A percentile compares a stretch with the other conserved stretches of the same genome.
Conservation (phyloP, 1,139 yeast species). For the Lodderomyces orthopsilosis region DNA sequence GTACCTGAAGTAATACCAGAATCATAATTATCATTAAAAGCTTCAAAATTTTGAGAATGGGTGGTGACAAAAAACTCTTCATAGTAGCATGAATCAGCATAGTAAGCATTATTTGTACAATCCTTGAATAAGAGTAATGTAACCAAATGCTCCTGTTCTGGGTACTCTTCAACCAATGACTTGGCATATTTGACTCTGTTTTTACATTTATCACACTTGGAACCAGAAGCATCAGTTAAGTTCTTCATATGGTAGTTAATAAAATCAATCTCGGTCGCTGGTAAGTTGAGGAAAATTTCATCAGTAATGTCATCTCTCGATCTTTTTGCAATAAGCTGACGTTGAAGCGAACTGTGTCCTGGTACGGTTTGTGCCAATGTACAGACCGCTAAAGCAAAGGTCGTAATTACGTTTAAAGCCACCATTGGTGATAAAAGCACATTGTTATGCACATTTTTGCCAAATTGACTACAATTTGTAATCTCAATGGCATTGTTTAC, state of each 20-base stretch:
- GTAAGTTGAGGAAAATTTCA: constrained; percentile 23
- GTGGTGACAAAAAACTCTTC: constrained; percentile 41
- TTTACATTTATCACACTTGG: constrained; percentile 37
- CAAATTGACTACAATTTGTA: not conserved
- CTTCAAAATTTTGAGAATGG: constrained; percentile 20
- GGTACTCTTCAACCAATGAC: constrained; percentile 24
- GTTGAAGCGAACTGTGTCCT: constrained; percentile 17
- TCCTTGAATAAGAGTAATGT: constrained; percentile 34
- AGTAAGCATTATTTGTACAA: constrained; percentile 28
- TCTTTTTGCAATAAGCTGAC: constrained; percentile 10
- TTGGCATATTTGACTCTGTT: constrained; percentile 31
- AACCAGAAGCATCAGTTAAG: constrained; percentile 27
- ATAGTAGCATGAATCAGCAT: constrained; percentile 24
- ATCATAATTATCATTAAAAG: constrained; percentile 18
- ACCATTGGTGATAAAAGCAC: not conserved
- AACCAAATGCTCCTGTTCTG: constrained; percentile 35
- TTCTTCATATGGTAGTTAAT: constrained; percentile 25
- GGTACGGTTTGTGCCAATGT: constrained; percentile 18
- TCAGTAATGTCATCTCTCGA: constrained; percentile 17
- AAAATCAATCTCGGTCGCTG: constrained; percentile 28
- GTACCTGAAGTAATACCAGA: constrained; percentile 22
- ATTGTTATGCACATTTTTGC: not conserved
- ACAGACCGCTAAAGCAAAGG: constrained; percentile 9
- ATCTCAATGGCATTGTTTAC: not conserved
- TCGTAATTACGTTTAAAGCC: not conserved